These are phyloP conservation scores for Botryobasidium botryosum DNA, from an alignment of 768 basidiomycete species.

Conservation along the genomic window DNA sequence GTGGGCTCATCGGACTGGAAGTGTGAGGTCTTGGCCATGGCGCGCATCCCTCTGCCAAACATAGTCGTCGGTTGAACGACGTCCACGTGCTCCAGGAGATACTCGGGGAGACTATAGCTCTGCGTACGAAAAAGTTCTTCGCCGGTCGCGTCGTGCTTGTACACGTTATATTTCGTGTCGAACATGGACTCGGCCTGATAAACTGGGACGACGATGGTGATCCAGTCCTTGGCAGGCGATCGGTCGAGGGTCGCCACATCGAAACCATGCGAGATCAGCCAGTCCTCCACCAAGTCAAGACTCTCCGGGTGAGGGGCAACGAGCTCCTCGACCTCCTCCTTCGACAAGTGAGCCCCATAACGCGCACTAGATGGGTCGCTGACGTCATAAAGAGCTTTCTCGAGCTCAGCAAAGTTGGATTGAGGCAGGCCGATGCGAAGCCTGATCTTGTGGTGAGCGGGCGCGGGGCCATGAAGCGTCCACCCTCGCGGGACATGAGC, in stretches of 20 bases:
- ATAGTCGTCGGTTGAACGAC: constrained; percentile 10
- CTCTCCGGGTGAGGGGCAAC: background rate
- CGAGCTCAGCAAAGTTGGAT: background rate
- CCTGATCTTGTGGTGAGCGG: background rate
- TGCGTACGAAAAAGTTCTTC: constrained; percentile 5
- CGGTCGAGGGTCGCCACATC: background rate
- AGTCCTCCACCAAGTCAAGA: background rate
- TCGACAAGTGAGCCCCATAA: background rate
- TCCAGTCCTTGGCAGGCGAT: background rate
- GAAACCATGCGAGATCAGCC: background rate
- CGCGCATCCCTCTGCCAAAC: constrained; percentile 4
- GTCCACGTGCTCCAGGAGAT: constrained; percentile 5
- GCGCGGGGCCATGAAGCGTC: background rate
- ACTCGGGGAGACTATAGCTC: constrained; percentile 3
- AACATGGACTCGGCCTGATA: constrained; percentile 2
- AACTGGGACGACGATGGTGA: constrained; percentile 3
- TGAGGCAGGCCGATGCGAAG: constrained; percentile 4
- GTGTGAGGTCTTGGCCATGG: background rate
- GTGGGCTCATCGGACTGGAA: background rate
- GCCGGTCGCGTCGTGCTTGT: background rate
- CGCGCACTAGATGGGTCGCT: background rate
- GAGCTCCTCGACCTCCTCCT: constrained; percentile 2
- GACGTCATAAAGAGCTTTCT: background rate
- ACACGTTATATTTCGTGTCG: constrained; percentile 1
- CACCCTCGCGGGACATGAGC: background rate